Evolutionary conservation across 768 basidiomycete species (phyloP).

Genomic region (Sarcodon sp.): DNA sequence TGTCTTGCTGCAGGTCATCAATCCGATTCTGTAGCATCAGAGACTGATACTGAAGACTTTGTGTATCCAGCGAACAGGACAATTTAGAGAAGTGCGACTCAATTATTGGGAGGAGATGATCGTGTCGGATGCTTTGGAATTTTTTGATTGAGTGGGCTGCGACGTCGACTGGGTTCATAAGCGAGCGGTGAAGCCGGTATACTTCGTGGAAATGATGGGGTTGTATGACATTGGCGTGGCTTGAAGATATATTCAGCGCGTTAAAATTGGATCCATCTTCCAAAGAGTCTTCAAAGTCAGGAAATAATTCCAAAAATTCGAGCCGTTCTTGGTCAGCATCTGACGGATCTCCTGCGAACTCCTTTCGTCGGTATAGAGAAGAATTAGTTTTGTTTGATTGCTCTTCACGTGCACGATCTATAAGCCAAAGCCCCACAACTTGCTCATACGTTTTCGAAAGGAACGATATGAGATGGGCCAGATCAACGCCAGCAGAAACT

Average conservation of each 20-base stretch:
- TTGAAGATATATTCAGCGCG: neutral
- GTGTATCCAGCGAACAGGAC: slow-evolving; percentile 26
- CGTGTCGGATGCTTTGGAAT: neutral
- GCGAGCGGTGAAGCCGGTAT: neutral
- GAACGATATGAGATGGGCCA: slow-evolving; percentile 15
- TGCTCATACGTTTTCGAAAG: slow-evolving; percentile 54
- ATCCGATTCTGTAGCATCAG: slow-evolving; percentile 31
- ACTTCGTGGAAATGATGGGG: neutral
- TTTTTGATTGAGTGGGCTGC: neutral
- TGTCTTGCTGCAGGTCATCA: slow-evolving; percentile 14
- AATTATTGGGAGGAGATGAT: slow-evolving; percentile 18
- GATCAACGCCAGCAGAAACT: slow-evolving; percentile 25
- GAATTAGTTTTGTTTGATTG: slow-evolving; percentile 49
- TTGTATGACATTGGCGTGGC: neutral
- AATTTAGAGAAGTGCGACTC: neutral
- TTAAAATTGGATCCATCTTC: slow-evolving; percentile 14
- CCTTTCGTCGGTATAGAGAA: slow-evolving; percentile 65
- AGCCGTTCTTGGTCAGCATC: slow-evolving; percentile 73
- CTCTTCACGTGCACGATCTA: slow-evolving; percentile 60
- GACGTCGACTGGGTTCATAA: neutral
- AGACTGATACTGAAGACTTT: slow-evolving; percentile 40
- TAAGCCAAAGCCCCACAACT: slow-evolving; percentile 69
- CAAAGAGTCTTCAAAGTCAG: slow-evolving; percentile 58
- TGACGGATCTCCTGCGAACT: slow-evolving; percentile 34
- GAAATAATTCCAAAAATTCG: slow-evolving; percentile 81